A percentile compares a stretch with the other conserved stretches of the same genome.
phyloP scores from a whole-genome alignment of 768 basidiomycete species.

The Agrocybe chaxingu region DNA sequence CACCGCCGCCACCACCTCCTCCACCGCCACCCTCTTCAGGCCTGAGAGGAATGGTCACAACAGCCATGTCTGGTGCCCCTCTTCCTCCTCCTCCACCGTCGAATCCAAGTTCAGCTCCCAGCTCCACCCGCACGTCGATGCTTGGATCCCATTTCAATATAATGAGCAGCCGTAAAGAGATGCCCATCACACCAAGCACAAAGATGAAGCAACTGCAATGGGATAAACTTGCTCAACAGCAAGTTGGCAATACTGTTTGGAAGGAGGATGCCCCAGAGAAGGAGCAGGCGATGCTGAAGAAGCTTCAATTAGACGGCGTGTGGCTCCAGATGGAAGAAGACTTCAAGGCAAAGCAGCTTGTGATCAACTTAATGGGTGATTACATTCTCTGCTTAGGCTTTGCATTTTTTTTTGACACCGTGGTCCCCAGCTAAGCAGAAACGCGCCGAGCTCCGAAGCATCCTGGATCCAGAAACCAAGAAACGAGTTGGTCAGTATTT shows the following conservation, averaged over 20 bases:
- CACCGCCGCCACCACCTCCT: slow-evolving; percentile 33
- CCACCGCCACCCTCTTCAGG: slow-evolving; percentile 30
- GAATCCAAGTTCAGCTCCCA: slow-evolving; percentile 31
- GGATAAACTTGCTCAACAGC: slow-evolving; percentile 94
- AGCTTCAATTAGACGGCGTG: slow-evolving; percentile 80
- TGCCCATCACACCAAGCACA: slow-evolving; percentile 76
- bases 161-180: slow-evolving; percentile 73
- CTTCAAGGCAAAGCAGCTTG: slow-evolving; percentile 94
- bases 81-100: slow-evolving; percentile 41
- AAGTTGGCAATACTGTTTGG: slow-evolving; percentile 85
- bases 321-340: slow-evolving; percentile 98
- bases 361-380: slow-evolving; percentile 84
- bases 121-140: slow-evolving; percentile 59
- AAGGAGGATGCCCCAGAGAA: slow-evolving; percentile 63
- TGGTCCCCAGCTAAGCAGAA: slow-evolving; percentile 67
- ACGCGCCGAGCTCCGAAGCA: slow-evolving; percentile 86
- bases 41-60: slow-evolving; percentile 17
- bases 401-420: background rate
- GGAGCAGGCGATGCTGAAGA: slow-evolving; percentile 78
- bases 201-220: slow-evolving; percentile 99
- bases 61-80: slow-evolving; percentile 24
- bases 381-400: slow-evolving; percentile 4
- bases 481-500: slow-evolving; percentile 81
- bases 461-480: slow-evolving; percentile 87
- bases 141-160: slow-evolving; percentile 56